These are phyloP conservation scores for Puccinia triticina DNA, from an alignment of 1,284 basidiomycete species.

Conservation along the genomic window DNA sequence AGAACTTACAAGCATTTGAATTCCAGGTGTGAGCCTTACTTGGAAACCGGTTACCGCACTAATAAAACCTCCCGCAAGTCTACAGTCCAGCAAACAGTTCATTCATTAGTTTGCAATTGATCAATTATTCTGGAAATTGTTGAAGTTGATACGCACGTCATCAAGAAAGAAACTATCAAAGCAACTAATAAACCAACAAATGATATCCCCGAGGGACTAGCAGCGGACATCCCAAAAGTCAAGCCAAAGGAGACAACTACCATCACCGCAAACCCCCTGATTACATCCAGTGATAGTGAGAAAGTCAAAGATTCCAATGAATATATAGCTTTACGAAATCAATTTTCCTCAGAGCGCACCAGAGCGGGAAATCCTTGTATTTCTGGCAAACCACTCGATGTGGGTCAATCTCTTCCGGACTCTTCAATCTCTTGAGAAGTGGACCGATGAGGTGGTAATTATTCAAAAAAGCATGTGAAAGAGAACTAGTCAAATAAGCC, in stretches of 20 bases:
- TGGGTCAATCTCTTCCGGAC: constrained; percentile 19
- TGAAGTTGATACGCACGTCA: constrained; percentile 26
- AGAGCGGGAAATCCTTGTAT: constrained; percentile 31
- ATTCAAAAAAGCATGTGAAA: constrained; percentile 30
- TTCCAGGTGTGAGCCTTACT: neutral
- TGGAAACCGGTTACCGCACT: constrained; percentile 27
- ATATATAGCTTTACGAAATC: too few relatives aligned
- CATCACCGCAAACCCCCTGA: constrained; percentile 29
- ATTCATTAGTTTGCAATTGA: too few relatives aligned
- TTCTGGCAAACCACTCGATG: constrained; percentile 39
- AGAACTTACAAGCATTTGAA: constrained; percentile 35
- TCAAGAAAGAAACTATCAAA: constrained; percentile 10
- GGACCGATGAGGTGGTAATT: constrained; percentile 16
- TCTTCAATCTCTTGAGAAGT: constrained; percentile 10
- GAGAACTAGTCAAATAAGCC: neutral
- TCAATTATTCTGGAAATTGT: too few relatives aligned
- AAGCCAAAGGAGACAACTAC: constrained; percentile 17
- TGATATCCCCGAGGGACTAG: constrained; percentile 21
- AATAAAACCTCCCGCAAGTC: constrained; percentile 11
- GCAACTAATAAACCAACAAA: constrained; percentile 16
- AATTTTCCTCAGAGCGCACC: neutral
- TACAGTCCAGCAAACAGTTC: neutral
- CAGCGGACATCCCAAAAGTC: constrained; percentile 6
- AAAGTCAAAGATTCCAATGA: too few relatives aligned
- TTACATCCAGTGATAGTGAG: too few relatives aligned